A percentile compares a stretch with the other conserved stretches of the same genome.
These are phyloP conservation scores for Plectosphaerella cucumerina DNA, from an alignment of 2,329 filamentous ascomycete genomes.

Conservation along the genomic window DNA sequence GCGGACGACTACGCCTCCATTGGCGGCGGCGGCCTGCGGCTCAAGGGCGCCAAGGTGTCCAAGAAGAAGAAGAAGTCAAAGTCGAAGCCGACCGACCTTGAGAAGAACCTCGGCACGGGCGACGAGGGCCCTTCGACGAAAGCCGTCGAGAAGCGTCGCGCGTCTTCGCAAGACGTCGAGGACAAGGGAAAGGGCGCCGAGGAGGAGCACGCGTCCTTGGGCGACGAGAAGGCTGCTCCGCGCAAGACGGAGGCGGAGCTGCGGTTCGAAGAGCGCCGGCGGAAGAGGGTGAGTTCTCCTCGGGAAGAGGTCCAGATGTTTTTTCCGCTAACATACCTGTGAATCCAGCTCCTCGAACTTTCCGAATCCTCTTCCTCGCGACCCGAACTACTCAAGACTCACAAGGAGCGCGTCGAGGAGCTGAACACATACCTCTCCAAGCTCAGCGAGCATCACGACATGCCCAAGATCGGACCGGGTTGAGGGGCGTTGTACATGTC, in stretches of 20 bases:
- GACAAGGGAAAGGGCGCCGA: constrained; percentile 18
- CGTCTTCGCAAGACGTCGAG: constrained; percentile 21
- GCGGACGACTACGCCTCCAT: constrained; percentile 68
- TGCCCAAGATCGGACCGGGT: constrained; percentile 67
- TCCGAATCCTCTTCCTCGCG: constrained; percentile 54
- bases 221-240: constrained; percentile 23
- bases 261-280: constrained; percentile 73
- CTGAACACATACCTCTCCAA: constrained; percentile 89
- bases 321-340: constrained; percentile 2
- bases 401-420: constrained; percentile 95
- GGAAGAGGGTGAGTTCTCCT: constrained; percentile 64
- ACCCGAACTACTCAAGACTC: constrained; percentile 86
- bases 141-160: constrained; percentile 40
- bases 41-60: constrained; percentile 70
- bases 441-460: constrained; percentile 96
- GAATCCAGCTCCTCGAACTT: constrained; percentile 70
- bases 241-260: constrained; percentile 82
- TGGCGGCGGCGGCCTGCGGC: constrained; percentile 70
- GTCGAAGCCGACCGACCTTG: constrained; percentile 39
- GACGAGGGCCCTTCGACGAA: constrained; percentile 24
- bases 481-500: constrained; percentile 21
- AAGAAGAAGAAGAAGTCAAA: constrained; percentile 63
- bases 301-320: too few species aligned
- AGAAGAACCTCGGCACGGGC: constrained; percentile 38
- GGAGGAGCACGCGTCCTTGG: constrained; percentile 17